phyloP scores from a whole-genome alignment of 202 grass and related monocot genomes.

The Carex arenaria region DNA sequence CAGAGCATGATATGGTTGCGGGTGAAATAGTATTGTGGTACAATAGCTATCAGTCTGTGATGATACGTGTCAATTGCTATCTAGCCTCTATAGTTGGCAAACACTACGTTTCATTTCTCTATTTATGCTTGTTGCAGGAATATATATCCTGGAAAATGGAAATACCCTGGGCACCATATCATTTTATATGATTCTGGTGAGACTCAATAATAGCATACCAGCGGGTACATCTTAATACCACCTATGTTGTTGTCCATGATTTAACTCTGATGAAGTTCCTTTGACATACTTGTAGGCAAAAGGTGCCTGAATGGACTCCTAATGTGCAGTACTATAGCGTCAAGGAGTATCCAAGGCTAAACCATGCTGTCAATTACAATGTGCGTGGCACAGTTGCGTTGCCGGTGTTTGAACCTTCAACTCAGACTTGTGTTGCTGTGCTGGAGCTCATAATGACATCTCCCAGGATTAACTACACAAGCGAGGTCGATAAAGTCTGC shows the following conservation, averaged over 20 bases:
- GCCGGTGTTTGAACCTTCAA: constrained; percentile 79
- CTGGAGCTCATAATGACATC: constrained; percentile 98
- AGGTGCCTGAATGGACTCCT: constrained; percentile 93
- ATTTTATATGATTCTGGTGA: constrained; percentile 9
- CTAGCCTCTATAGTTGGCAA: constrained; percentile 15
- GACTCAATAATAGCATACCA: constrained; percentile 10
- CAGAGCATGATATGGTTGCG: not conserved
- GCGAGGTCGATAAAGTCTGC: constrained; percentile 91
- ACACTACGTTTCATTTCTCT: not conserved
- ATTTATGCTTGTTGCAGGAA: constrained; percentile 23
- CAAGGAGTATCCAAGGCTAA: constrained; percentile 71
- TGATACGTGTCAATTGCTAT: constrained; percentile 1
- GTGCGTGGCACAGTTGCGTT: constrained; percentile 86
- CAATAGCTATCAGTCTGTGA: not conserved
- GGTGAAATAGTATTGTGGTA: not conserved
- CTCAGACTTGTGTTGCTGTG: constrained; percentile 75
- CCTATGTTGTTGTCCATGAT: constrained; percentile 10
- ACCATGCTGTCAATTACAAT: constrained; percentile 76
- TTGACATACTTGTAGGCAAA: constrained; percentile 32
- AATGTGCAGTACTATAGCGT: constrained; percentile 93
- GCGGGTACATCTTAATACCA: not conserved
- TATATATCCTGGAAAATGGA: constrained; percentile 13
- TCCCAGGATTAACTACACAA: constrained; percentile 82
- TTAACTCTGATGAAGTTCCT: not conserved
- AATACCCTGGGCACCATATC: constrained; percentile 13